phyloP scores from a whole-genome alignment of 257 asterid genomes.

The Lithospermum erythrorhizon region DNA sequence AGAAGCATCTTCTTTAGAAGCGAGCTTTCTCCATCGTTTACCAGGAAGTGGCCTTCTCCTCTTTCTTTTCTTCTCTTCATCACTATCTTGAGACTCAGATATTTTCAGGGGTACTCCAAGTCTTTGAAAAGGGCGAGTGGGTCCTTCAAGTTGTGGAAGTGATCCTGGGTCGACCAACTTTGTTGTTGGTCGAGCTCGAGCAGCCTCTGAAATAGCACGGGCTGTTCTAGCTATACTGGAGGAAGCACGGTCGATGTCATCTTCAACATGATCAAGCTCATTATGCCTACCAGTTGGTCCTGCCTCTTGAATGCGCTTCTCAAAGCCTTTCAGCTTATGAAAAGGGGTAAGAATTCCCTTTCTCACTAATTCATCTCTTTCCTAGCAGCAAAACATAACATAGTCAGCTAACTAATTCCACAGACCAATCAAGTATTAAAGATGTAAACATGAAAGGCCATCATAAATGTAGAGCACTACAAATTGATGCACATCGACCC shows the following conservation, averaged over 20 bases:
- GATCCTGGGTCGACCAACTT: slow-evolving; percentile 66
- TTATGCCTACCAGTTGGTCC: slow-evolving; percentile 40
- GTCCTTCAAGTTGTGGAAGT: slow-evolving; percentile 72
- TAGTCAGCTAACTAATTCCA: slow-evolving; percentile 9
- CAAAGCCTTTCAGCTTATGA: slow-evolving; percentile 90
- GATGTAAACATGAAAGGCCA: background rate
- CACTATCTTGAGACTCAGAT: slow-evolving; percentile 35
- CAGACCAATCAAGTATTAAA: background rate
- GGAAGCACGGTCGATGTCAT: slow-evolving; percentile 36
- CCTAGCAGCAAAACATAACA: slow-evolving; percentile 39
- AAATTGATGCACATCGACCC: too few relatives aligned
- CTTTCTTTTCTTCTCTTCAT: slow-evolving; percentile 42
- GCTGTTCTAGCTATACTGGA: slow-evolving; percentile 71
- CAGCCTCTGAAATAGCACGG: slow-evolving; percentile 64
- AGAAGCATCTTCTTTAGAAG: slow-evolving; percentile 37
- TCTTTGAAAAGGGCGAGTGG: slow-evolving; percentile 67
- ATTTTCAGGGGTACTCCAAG: slow-evolving; percentile 45
- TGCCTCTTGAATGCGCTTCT: slow-evolving; percentile 72
- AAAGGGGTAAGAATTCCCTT: slow-evolving; percentile 92
- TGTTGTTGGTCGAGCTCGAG: slow-evolving; percentile 69
- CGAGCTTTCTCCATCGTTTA: slow-evolving; percentile 62
- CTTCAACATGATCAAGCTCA: slow-evolving; percentile 22
- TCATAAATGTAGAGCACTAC: background rate
- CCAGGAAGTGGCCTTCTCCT: slow-evolving; percentile 77
- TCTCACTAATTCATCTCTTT: slow-evolving; percentile 90